Base-by-base conservation (phyloP, 306 rosid genomes). In the Lathyrus sativus region DNA sequence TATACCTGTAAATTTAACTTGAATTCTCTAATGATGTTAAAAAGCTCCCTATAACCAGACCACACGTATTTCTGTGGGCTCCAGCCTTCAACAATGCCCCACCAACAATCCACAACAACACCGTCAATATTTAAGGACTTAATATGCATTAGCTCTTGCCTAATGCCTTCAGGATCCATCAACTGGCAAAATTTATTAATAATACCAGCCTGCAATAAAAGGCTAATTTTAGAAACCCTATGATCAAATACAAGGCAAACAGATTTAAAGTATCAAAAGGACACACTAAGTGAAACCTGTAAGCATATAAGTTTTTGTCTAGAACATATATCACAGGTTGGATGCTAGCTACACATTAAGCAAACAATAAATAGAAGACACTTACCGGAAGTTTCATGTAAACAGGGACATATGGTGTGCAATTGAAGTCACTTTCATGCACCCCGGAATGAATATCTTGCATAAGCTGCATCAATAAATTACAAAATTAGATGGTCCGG, bases 81-180 rank as follows among this genome's bases (percentile, higher is more conserved):
- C 95, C 95, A 93, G 54, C 88, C 91, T 81, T 93, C 99, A 74
- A 88, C 81, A 59, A 93, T 88, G 28, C 99, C 97, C 99, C 99
- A 93, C 98, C 99, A 93, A 80, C 99, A 93, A 70, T 90, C 90
- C 69, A 93, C 89, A 51, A 84, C 73, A 60, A 93, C 82, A 46
- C 99, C 99, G 68, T 93, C 99, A 17, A 85, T 78, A 60, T 88
- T 81, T 67, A 90, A 76, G 58, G 99, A 83, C 78, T 88, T 84
- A 68, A 88, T 69, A 78, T 84, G 91, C 65, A 84, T 78, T 54
- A 93, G 82, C 86, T 90, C 96, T 81, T 81, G 89, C 67, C 86
- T 86, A 57, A 86, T 76, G 67, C 96, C 87, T 37, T 85, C 91
- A 54, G 95, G 95, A 81, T 90, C 95, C 78, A 90, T 81, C 86